Base-by-base conservation (phyloP, 306 rosid genomes). In the Dryas alaskensis region DNA sequence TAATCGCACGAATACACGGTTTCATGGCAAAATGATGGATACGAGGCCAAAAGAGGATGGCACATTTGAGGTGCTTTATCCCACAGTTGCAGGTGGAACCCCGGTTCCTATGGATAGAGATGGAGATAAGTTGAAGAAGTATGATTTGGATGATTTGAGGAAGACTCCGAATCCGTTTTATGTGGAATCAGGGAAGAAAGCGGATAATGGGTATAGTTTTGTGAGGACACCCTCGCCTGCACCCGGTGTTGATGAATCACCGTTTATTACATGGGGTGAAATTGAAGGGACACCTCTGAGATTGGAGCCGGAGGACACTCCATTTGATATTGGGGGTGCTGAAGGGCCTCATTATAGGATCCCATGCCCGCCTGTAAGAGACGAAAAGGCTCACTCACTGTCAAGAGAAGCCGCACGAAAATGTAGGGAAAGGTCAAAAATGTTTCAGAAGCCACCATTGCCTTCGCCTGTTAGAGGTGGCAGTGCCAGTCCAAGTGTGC, bases 251-350 rank as follows among this genome's bases (percentile, higher is more conserved):
- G 95, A 86, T 79, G 98, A 87, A 58, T 95, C 99, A 0, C 99
- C 97, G 0, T 90, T 95, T 78, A 84, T 92, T 50, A 95, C 99
- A 7, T 95, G 97, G 99, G 99, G 99, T 83, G 97, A 92, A 72
- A 88, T 95, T 54, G 99, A 95, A 77, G 98, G 97, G 63, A 88
- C 99, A 0, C 99, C 99, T 0, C 25, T 95, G 92, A 87, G 99
- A 87, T 84, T 95, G 83, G 99, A 95, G 48, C 68, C 11, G 4
- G 99, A 95, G 85, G 99, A 95, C 53, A 89, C 89, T 0, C 99
- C 89, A 0, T 73, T 92, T 77, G 99, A 89, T 73, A 88, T 91
- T 76, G 93, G 92, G 7, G 95, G 97, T 64, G 89, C 83, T 72
- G 98, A 87, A 73, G 99, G 99, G 7, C 98, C 99, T 22, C 98